Conservation (phyloP, 345 rosid species). For the Eucalyptus rudis region DNA sequence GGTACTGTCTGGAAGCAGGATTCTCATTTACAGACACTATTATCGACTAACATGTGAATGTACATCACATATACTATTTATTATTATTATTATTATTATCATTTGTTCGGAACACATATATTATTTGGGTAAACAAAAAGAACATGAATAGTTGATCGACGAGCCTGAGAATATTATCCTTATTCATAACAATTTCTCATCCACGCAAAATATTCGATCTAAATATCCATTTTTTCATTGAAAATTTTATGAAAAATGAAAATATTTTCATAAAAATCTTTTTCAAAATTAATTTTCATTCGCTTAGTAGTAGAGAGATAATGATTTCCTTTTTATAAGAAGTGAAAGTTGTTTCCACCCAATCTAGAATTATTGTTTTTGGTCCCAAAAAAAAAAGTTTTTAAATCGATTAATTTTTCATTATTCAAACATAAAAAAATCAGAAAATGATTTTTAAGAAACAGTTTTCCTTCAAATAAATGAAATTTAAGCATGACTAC, state of each 20-base stretch:
- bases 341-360: not conserved
- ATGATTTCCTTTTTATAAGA: not conserved
- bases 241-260: not conserved
- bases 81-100: too few relatives aligned
- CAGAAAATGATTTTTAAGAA: fast-evolving
- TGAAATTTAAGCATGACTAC: not conserved
- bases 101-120: too few relatives aligned
- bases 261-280: not conserved
- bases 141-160: not conserved
- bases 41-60: not conserved
- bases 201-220: not conserved
- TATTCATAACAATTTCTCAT: not conserved
- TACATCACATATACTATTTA: not conserved
- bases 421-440: not conserved
- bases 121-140: not conserved
- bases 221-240: not conserved
- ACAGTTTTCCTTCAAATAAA: not conserved
- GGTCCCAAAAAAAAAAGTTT: not conserved
- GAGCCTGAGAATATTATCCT: not conserved
- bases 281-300: too few relatives aligned
- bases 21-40: not conserved
- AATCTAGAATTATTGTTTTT: not conserved
- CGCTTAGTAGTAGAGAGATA: not conserved
- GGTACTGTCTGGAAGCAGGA: not conserved
- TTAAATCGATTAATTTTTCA: not conserved